A percentile compares a stretch with the other conserved stretches of the same genome.
These are phyloP conservation scores for Coelastrella sp. DNA, from an alignment of 139 green algal species.

Conservation along the genomic window DNA sequence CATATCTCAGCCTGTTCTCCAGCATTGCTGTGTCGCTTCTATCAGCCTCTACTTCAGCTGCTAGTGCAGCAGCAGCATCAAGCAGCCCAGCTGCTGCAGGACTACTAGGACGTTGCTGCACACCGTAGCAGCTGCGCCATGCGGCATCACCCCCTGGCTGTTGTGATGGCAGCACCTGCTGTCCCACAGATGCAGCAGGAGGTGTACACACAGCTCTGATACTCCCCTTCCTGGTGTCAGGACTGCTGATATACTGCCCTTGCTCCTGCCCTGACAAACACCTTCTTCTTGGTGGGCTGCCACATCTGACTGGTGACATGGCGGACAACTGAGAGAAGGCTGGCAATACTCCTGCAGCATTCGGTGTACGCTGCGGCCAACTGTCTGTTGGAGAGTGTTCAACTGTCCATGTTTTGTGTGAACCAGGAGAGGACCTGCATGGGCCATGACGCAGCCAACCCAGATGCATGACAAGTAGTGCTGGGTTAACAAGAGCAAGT, in stretches of 20 bases:
- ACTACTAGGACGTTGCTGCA: constrained; percentile 7
- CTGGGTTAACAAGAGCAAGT: too few species aligned
- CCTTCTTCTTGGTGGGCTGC: constrained; percentile 14
- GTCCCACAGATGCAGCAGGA: too few species aligned
- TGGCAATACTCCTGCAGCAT: neutral
- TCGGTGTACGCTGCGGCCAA: neutral
- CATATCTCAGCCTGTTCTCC: constrained; percentile 28
- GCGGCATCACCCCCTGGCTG: too few species aligned
- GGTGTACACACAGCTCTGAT: neutral
- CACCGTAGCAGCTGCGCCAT: too few species aligned
- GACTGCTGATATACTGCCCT: neutral
- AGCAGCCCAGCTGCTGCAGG: constrained; percentile 18
- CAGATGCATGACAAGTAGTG: neutral
- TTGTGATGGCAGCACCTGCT: too few species aligned
- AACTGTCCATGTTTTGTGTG: neutral
- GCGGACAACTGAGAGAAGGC: neutral
- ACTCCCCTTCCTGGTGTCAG: neutral
- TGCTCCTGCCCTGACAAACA: constrained; percentile 9
- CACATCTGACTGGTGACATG: constrained; percentile 9
- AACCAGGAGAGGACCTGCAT: neutral
- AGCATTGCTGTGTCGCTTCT: neutral
- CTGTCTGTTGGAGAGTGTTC: neutral
- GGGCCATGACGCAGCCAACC: neutral
- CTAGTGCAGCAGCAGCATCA: constrained; percentile 38
- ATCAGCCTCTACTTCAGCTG: constrained; percentile 27